Conservation (phyloP, 805 yeast species). For the Candida morakotiae region DNA sequence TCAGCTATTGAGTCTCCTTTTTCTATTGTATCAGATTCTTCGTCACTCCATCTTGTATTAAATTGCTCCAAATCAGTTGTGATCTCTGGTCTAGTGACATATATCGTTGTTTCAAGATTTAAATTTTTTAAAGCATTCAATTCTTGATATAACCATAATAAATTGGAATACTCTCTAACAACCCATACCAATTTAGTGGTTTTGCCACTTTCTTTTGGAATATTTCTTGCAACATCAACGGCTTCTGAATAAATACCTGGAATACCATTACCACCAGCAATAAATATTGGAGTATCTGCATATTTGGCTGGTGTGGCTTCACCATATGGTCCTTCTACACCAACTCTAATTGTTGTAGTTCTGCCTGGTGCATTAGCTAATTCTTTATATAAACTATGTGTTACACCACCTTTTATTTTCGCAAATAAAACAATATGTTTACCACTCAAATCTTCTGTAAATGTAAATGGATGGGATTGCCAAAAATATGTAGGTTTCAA, state of each 20-base stretch:
- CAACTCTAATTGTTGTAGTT: constrained; percentile 23
- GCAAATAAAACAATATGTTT: constrained; percentile 24
- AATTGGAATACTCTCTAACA: constrained; percentile 46
- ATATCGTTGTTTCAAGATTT: constrained; percentile 24
- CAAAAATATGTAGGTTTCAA: constrained; percentile 31
- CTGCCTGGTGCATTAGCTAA: constrained; percentile 25
- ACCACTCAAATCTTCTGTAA: constrained; percentile 22
- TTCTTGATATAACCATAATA: constrained; percentile 48
- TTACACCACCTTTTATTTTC: constrained; percentile 36
- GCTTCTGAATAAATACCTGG: constrained; percentile 51
- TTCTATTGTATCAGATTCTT: background rate
- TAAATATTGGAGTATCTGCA: constrained; percentile 51
- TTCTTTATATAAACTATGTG: constrained; percentile 25
- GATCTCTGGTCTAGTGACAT: constrained; percentile 20
- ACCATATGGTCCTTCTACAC: constrained; percentile 72
- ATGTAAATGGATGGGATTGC: constrained; percentile 43
- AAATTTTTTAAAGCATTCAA: constrained; percentile 18
- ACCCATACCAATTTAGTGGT: constrained; percentile 56
- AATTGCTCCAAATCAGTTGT: background rate
- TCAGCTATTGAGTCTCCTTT: background rate
- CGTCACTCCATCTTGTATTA: background rate
- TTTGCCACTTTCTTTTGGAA: constrained; percentile 15
- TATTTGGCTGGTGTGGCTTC: constrained; percentile 42
- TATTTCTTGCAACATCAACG: constrained; percentile 19
- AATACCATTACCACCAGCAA: constrained; percentile 76